Percentiles rank a stretch among this genome's conserved stretches.
Conservation (phyloP, 768 basidiomycete species). For the Suillus subaureus region DNA sequence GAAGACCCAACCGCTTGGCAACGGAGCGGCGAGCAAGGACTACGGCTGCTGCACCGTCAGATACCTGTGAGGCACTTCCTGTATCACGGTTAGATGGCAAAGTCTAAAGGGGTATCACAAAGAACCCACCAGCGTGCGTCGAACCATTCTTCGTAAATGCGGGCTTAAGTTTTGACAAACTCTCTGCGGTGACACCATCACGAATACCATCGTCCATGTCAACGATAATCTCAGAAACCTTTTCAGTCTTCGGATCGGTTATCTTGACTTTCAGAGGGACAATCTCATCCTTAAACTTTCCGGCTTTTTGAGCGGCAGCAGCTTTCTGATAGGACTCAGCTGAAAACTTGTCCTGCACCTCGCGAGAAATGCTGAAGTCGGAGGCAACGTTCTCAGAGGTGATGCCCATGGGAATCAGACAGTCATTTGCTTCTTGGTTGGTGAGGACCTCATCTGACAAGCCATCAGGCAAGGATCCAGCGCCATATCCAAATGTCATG, state of each 20-base stretch:
- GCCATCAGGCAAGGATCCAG: constrained; percentile 53
- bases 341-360: constrained; percentile 82
- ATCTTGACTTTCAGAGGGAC: constrained; percentile 74
- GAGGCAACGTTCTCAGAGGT: constrained; percentile 92
- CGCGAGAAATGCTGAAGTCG: constrained; percentile 74
- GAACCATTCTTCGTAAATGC: constrained; percentile 75
- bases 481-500: constrained; percentile 81
- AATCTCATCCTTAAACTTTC: constrained; percentile 84
- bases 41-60: constrained; percentile 92
- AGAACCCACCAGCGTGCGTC: constrained; percentile 66
- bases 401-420: constrained; percentile 88
- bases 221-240: constrained; percentile 66
- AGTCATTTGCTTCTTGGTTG: constrained; percentile 75
- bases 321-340: constrained; percentile 87
- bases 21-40: constrained; percentile 78
- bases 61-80: constrained; percentile 87
- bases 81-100: neutral
- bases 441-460: constrained; percentile 68
- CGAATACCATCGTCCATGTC: constrained; percentile 86
- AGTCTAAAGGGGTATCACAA: neutral
- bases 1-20: constrained; percentile 82
- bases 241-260: constrained; percentile 74
- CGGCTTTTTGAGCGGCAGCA: constrained; percentile 74
- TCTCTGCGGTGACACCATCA: constrained; percentile 80
- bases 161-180: constrained; percentile 81